These are phyloP conservation scores for Closterium sp. DNA, from an alignment of 139 green algal genomes.

Conservation along the genomic window DNA sequence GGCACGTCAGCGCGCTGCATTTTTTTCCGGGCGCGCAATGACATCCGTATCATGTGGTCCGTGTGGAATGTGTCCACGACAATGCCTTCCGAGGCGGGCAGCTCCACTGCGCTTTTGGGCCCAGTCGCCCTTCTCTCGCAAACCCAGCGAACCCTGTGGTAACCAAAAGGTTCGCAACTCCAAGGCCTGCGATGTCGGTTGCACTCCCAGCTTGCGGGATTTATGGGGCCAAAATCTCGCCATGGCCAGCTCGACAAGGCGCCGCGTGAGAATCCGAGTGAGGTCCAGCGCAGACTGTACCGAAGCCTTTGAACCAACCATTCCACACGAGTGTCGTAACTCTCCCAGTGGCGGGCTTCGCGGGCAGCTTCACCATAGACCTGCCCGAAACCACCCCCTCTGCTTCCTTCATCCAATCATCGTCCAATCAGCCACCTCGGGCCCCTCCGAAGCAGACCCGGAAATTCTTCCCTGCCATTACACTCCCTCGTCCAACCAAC, in stretches of 20 bases:
- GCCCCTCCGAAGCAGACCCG: not conserved
- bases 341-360: not conserved
- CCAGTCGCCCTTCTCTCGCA: not conserved
- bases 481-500: not conserved
- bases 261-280: not conserved
- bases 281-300: not conserved
- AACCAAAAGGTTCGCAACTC: not conserved
- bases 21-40: not conserved
- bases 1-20: not conserved
- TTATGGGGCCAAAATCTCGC: not conserved
- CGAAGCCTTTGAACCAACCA: not conserved
- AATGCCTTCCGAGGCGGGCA: not conserved
- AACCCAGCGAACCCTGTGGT: not conserved
- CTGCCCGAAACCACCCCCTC: not conserved
- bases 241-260: not conserved
- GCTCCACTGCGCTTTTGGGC: not conserved
- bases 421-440: not conserved
- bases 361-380: not conserved
- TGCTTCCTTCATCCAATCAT: not conserved
- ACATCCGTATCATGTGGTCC: not conserved
- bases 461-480: not conserved
- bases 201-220: not conserved
- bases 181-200: not conserved
- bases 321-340: not conserved
- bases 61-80: not conserved